Conservation (phyloP, 1,284 basidiomycete species). For the Rhodotorula sp. region DNA sequence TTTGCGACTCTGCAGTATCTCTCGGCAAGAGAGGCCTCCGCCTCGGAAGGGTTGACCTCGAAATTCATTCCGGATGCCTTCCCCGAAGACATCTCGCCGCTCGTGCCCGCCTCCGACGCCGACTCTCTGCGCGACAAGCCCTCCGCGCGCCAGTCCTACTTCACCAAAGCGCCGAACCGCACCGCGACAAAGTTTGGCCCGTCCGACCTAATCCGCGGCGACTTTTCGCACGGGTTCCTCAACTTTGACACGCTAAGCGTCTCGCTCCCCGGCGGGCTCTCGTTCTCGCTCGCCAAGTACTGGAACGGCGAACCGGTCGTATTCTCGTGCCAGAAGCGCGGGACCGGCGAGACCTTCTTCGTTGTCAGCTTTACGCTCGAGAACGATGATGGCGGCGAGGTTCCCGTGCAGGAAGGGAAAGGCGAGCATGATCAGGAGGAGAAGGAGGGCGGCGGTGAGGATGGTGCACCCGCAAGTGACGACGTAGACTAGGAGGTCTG, state of each 20-base stretch:
- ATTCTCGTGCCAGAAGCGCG: conserved; percentile 14
- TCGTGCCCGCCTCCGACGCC: conserved; percentile 47
- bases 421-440: background rate
- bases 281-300: conserved; percentile 33
- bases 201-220: conserved; percentile 23
- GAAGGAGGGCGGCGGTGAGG: background rate
- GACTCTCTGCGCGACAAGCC: conserved; percentile 57
- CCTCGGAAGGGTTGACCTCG: background rate
- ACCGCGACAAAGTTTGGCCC: conserved; percentile 10
- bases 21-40: conserved; percentile 11
- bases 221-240: conserved; percentile 40
- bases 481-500: conserved; percentile 7
- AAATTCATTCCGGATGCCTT: conserved; percentile 29
- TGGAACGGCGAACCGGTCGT: conserved; percentile 33
- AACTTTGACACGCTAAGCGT: conserved; percentile 40
- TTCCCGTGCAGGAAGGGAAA: background rate
- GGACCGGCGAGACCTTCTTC: conserved; percentile 19
- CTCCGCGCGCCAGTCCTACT: conserved; percentile 33
- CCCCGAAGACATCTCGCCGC: conserved; percentile 34
- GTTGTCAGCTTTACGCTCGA: conserved; percentile 37
- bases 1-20: conserved; percentile 38
- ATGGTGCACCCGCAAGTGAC: background rate
- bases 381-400: conserved; percentile 10
- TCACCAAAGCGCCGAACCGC: conserved; percentile 25
- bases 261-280: conserved; percentile 32